Evolutionary conservation across 1,139 yeast genomes (phyloP).

Genomic region (Pichia inconspicua): DNA sequence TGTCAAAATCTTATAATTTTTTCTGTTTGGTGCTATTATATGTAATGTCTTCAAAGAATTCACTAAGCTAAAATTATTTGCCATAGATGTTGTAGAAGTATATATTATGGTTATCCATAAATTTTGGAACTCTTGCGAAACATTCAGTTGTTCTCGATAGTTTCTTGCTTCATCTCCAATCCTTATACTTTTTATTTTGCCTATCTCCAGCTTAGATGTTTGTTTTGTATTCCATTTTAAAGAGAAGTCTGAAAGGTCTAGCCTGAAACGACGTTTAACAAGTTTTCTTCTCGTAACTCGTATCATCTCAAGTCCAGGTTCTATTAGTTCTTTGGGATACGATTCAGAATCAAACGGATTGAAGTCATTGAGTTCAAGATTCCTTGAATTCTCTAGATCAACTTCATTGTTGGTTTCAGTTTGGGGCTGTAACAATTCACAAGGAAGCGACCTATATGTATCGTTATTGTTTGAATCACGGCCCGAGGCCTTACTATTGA

Average conservation of each 20-base stretch:
- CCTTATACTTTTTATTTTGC: slow-evolving; percentile 48
- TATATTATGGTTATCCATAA: slow-evolving; percentile 81
- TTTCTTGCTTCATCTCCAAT: slow-evolving; percentile 66
- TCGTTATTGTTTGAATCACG: not conserved
- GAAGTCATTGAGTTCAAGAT: not conserved
- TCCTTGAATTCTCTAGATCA: no score
- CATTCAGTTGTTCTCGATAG: slow-evolving; percentile 75
- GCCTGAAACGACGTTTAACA: slow-evolving; percentile 2
- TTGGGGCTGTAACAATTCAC: not conserved
- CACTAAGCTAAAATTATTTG: not conserved
- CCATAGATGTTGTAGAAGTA: slow-evolving; percentile 3
- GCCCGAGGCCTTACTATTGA: not conserved
- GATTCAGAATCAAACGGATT: slow-evolving; percentile 7
- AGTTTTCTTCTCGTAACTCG: slow-evolving; percentile 9
- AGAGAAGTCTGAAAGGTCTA: slow-evolving; percentile 4
- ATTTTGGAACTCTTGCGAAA: slow-evolving; percentile 55
- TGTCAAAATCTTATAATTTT: slow-evolving; percentile 52
- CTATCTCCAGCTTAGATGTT: slow-evolving; percentile 5
- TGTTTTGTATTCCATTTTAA: slow-evolving; percentile 11
- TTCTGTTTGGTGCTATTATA: slow-evolving; percentile 58
- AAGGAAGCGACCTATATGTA: not conserved
- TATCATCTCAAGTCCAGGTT: slow-evolving; percentile 18
- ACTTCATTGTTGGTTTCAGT: not conserved
- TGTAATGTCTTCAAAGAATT: slow-evolving; percentile 45
- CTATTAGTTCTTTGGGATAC: slow-evolving; percentile 7